Evolutionary conservation across 2,329 filamentous ascomycete species (phyloP).

Genomic region (Fusarium pseudonygamai): DNA sequence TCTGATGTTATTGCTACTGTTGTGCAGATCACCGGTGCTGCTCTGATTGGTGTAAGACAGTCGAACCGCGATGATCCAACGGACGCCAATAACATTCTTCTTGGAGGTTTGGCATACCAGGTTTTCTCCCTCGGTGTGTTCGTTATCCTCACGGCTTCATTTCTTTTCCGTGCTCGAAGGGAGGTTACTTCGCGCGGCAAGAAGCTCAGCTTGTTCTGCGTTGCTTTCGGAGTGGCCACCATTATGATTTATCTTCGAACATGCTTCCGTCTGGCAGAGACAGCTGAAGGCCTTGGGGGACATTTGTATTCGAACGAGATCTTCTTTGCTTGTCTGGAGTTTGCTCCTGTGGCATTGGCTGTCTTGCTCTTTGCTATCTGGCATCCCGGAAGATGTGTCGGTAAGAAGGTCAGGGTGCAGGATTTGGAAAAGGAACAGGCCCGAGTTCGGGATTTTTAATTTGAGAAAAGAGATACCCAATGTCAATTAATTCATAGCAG

Average conservation of each 20-base stretch:
- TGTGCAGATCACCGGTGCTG: slow-evolving; percentile 63
- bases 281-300: slow-evolving; percentile 57
- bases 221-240: slow-evolving; percentile 55
- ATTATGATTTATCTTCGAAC: slow-evolving; percentile 63
- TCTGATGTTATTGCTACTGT: slow-evolving; percentile 64
- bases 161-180: slow-evolving; percentile 51
- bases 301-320: slow-evolving; percentile 59
- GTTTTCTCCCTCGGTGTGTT: slow-evolving; percentile 61
- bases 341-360: slow-evolving; percentile 62
- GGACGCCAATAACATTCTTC: slow-evolving; percentile 63
- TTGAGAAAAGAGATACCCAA: background rate
- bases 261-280: slow-evolving; percentile 64
- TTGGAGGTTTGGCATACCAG: slow-evolving; percentile 65
- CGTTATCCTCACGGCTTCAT: slow-evolving; percentile 54
- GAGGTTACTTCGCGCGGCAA: slow-evolving; percentile 37
- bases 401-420: slow-evolving; percentile 35
- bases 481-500: background rate
- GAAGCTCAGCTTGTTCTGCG: slow-evolving; percentile 52
- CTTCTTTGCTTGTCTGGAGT: slow-evolving; percentile 64
- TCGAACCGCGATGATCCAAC: slow-evolving; percentile 60
- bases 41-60: slow-evolving; percentile 60
- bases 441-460: slow-evolving; percentile 23
- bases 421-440: slow-evolving; percentile 32
- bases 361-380: slow-evolving; percentile 54
- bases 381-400: slow-evolving; percentile 45